Percentiles rank a stretch among this genome's conserved stretches.
Conservation (phyloP, 1,139 yeast species). For the Protomyces arabidopsidicola region DNA sequence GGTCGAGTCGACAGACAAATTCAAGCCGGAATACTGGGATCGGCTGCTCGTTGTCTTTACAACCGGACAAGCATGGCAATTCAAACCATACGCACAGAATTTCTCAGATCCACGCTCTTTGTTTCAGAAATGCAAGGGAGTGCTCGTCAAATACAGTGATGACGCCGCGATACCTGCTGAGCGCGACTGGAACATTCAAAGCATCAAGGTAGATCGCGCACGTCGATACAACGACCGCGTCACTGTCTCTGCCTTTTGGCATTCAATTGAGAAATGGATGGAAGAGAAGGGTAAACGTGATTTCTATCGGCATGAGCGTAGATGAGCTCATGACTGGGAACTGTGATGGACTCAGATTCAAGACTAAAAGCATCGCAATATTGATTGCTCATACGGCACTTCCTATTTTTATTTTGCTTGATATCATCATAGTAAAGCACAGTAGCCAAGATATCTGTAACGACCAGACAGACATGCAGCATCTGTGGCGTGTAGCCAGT, state of each 20-base stretch:
- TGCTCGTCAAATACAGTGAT: slow-evolving; percentile 67
- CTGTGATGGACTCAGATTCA: not conserved
- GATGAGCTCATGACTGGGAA: not conserved
- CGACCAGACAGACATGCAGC: not conserved
- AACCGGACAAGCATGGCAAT: slow-evolving; percentile 97
- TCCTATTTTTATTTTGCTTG: not conserved
- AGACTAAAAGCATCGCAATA: not conserved
- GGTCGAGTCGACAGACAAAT: slow-evolving; percentile 81
- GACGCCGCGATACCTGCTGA: slow-evolving; percentile 60
- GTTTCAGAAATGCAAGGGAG: slow-evolving; percentile 82
- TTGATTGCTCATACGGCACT: slow-evolving; percentile 1
- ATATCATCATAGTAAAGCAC: not conserved
- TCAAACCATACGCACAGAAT: slow-evolving; percentile 61
- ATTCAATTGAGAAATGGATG: slow-evolving; percentile 44
- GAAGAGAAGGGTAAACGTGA: slow-evolving; percentile 31
- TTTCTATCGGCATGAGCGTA: slow-evolving; percentile 30
- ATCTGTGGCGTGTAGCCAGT: too few relatives aligned
- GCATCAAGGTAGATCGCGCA: slow-evolving; percentile 70
- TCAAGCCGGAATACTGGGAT: slow-evolving; percentile 93
- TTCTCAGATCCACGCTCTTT: slow-evolving; percentile 73
- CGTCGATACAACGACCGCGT: slow-evolving; percentile 86
- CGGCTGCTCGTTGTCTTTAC: slow-evolving; percentile 93
- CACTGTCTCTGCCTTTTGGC: slow-evolving; percentile 82
- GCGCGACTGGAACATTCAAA: slow-evolving; percentile 79
- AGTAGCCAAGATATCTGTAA: not conserved